These are phyloP conservation scores for Coemansia aciculifera DNA, from an alignment of 192 early-diverging fungal genomes.

Conservation along the genomic window DNA sequence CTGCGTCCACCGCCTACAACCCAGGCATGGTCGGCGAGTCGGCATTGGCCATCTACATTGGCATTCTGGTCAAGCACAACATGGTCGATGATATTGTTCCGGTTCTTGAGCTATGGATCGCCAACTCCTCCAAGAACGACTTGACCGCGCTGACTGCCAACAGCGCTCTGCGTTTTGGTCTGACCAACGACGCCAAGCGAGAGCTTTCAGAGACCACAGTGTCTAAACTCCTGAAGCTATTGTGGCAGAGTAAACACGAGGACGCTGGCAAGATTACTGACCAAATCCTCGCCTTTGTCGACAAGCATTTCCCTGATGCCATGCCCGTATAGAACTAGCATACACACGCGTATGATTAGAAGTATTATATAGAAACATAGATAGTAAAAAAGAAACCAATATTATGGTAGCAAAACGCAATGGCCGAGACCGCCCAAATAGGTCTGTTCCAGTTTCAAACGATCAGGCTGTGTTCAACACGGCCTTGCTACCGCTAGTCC, in stretches of 20 bases:
- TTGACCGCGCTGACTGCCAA: background rate
- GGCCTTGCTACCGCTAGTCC: too few species aligned
- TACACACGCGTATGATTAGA: background rate
- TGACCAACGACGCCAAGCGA: background rate
- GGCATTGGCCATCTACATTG: slow-evolving; percentile 38
- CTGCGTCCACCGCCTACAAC: background rate
- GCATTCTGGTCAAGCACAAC: slow-evolving; percentile 36
- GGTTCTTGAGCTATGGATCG: slow-evolving; percentile 21
- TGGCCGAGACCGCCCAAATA: background rate
- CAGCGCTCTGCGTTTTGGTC: background rate
- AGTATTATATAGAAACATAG: background rate
- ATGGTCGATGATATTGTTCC: slow-evolving; percentile 21
- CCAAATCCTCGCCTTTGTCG: slow-evolving; percentile 31
- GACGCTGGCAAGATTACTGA: slow-evolving; percentile 14
- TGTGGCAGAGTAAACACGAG: slow-evolving; percentile 15
- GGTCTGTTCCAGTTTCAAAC: background rate
- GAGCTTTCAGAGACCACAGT: slow-evolving; percentile 27
- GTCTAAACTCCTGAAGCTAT: slow-evolving; percentile 16
- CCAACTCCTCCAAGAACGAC: background rate
- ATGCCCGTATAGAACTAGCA: slow-evolving; percentile 22
- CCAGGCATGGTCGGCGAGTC: slow-evolving; percentile 28
- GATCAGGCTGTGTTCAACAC: background rate
- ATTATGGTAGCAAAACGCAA: background rate
- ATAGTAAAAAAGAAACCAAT: background rate
- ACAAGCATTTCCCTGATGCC: slow-evolving; percentile 42